phyloP scores from a whole-genome alignment of 2,329 filamentous ascomycete genomes.

The Lasiodiplodia sp. region DNA sequence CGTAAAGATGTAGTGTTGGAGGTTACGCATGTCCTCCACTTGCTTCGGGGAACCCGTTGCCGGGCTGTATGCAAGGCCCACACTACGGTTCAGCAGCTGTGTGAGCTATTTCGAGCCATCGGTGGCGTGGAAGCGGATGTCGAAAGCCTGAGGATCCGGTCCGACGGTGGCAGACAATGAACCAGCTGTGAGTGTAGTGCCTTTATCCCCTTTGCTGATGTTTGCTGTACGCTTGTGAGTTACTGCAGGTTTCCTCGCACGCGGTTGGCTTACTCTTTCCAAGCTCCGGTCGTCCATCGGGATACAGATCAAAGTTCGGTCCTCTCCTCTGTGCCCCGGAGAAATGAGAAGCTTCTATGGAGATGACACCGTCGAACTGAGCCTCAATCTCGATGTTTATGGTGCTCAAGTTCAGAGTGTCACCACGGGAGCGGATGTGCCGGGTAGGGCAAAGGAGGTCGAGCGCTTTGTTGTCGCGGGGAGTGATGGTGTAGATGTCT shows the following conservation, averaged over 20 bases:
- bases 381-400: slow-evolving; percentile 65
- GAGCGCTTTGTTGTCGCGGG: slow-evolving; percentile 55
- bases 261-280: slow-evolving; percentile 35
- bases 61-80: slow-evolving; percentile 65
- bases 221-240: slow-evolving; percentile 35
- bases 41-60: slow-evolving; percentile 61
- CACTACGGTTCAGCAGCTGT: slow-evolving; percentile 61
- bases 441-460: slow-evolving; percentile 65
- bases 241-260: neutral
- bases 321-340: slow-evolving; percentile 59
- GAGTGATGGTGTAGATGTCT: slow-evolving; percentile 64
- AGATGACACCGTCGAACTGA: slow-evolving; percentile 65
- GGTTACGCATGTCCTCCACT: slow-evolving; percentile 57
- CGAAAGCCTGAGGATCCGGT: slow-evolving; percentile 59
- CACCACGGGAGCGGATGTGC: slow-evolving; percentile 62
- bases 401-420: slow-evolving; percentile 64
- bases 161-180: slow-evolving; percentile 61
- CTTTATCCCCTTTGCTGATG: slow-evolving; percentile 52
- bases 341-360: slow-evolving; percentile 66
- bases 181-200: slow-evolving; percentile 61
- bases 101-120: slow-evolving; percentile 61
- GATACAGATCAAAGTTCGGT: slow-evolving; percentile 66
- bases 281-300: slow-evolving; percentile 54
- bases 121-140: slow-evolving; percentile 62
- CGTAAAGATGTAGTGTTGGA: slow-evolving; percentile 54